Percentiles rank a stretch among this genome's conserved stretches.
phyloP scores from a whole-genome alignment of 208 protist genomes.

The Leishmania tarentolae region DNA sequence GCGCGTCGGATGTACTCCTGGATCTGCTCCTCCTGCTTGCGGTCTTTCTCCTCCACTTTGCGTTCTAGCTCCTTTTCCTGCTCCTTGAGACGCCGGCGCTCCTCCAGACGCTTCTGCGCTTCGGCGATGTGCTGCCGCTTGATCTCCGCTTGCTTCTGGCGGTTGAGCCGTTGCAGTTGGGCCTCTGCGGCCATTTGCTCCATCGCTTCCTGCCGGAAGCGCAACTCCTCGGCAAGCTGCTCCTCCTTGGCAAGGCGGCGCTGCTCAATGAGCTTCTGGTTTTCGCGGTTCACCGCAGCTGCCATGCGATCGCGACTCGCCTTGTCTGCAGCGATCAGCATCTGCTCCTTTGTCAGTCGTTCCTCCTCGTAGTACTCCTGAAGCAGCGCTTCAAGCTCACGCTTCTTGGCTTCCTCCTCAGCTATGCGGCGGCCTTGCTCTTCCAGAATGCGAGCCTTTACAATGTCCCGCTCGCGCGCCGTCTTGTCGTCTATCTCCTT shows the following conservation, averaged over 20 bases:
- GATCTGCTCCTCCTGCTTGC: slow-evolving; percentile 62
- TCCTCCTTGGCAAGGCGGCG: slow-evolving; percentile 54
- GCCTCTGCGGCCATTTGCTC: slow-evolving; percentile 76
- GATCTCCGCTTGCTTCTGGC: slow-evolving; percentile 69
- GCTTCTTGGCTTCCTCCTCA: slow-evolving; percentile 81
- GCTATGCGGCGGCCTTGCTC: slow-evolving; percentile 82
- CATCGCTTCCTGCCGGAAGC: slow-evolving; percentile 79
- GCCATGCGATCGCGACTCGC: slow-evolving; percentile 75
- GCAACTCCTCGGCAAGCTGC: slow-evolving; percentile 79
- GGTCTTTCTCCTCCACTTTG: slow-evolving; percentile 61
- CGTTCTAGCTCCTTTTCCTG: slow-evolving; percentile 66
- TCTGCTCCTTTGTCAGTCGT: slow-evolving; percentile 76
- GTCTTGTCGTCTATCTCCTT: slow-evolving; percentile 78
- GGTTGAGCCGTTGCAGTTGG: slow-evolving; percentile 77
- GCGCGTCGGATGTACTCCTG: slow-evolving; percentile 86
- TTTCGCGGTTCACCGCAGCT: slow-evolving; percentile 61
- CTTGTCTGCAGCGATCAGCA: slow-evolving; percentile 60
- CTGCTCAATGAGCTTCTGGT: slow-evolving; percentile 77
- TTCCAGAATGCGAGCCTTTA: slow-evolving; percentile 79
- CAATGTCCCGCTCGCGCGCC: slow-evolving; percentile 67
- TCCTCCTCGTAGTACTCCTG: slow-evolving; percentile 92
- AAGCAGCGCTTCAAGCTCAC: slow-evolving; percentile 84
- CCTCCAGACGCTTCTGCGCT: slow-evolving; percentile 75
- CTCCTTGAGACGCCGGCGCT: slow-evolving; percentile 72
- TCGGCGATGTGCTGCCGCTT: slow-evolving; percentile 81